Conservation (phyloP, 495 filamentous ascomycete genomes). For the Copromyces sp. region DNA sequence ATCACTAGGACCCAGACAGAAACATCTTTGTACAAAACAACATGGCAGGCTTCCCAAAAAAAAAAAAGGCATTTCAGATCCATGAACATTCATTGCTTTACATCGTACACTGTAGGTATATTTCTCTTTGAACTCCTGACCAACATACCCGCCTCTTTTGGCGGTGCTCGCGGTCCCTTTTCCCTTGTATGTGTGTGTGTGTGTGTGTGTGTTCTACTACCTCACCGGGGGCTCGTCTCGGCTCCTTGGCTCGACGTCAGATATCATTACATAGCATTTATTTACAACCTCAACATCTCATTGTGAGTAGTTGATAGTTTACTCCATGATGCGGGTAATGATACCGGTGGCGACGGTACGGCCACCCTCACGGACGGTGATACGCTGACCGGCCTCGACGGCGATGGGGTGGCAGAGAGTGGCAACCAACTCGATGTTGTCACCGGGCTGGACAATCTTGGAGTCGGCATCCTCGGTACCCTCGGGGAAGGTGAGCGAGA, state of each 20-base stretch:
- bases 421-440: conserved; percentile 95
- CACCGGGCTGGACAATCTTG: conserved; percentile 89
- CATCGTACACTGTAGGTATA: conserved; percentile 8
- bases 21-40: conserved; percentile 4
- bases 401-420: conserved; percentile 71
- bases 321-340: conserved; percentile 73
- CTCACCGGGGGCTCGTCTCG: background rate
- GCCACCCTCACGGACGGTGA: conserved; percentile 95
- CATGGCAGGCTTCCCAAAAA: conserved; percentile 7
- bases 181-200: background rate
- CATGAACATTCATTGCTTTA: conserved; percentile 13
- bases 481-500: conserved; percentile 70
- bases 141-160: background rate
- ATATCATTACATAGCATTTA: background rate
- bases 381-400: conserved; percentile 78
- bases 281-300: background rate
- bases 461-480: conserved; percentile 51
- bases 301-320: conserved; percentile 15
- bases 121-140: background rate
- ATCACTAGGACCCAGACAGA: conserved; percentile 11
- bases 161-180: background rate
- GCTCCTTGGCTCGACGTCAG: background rate
- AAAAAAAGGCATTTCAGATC: conserved; percentile 2
- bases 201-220: background rate
- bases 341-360: conserved; percentile 88